These are phyloP conservation scores for Andrographis paniculata DNA, from an alignment of 305 asterid species.

Conservation along the genomic window DNA sequence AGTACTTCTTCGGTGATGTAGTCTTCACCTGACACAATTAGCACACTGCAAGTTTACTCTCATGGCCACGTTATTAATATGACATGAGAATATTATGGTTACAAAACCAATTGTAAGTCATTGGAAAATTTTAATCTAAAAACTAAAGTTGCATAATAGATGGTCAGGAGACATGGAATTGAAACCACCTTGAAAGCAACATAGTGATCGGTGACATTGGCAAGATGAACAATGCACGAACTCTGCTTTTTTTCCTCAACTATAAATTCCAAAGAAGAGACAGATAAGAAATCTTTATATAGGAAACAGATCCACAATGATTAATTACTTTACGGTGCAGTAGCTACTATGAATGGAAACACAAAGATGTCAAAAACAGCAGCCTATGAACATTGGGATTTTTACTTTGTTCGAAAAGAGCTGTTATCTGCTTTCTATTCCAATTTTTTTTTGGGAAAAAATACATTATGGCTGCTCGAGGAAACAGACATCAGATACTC, in stretches of 20 bases:
- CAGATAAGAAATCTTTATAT: slow-evolving; percentile 13
- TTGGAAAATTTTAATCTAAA: too few relatives aligned
- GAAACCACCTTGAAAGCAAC: slow-evolving; percentile 80
- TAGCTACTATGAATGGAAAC: too few relatives aligned
- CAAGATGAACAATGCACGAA: slow-evolving; percentile 50
- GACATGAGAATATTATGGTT: slow-evolving; percentile 3
- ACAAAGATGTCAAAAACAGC: too few relatives aligned
- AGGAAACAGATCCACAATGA: slow-evolving; percentile 7
- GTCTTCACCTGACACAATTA: slow-evolving; percentile 70
- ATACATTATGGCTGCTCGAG: slow-evolving; percentile 4
- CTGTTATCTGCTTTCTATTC: not conserved
- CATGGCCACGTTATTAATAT: slow-evolving; percentile 12
- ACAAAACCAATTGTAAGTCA: too few relatives aligned
- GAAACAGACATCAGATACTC: slow-evolving; percentile 5
- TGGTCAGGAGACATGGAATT: slow-evolving; percentile 9
- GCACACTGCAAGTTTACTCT: slow-evolving; percentile 1
- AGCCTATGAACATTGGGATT: not conserved
- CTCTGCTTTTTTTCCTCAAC: slow-evolving; percentile 91
- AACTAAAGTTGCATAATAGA: slow-evolving; percentile 8
- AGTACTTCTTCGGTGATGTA: slow-evolving; percentile 88
- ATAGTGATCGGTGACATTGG: slow-evolving; percentile 66
- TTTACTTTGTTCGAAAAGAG: not conserved
- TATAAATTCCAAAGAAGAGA: slow-evolving; percentile 26
- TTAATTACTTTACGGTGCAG: not conserved
- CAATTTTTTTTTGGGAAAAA: not conserved